Evolutionary conservation across 768 basidiomycete species (phyloP).

Genomic region (Lyophyllum atratum): DNA sequence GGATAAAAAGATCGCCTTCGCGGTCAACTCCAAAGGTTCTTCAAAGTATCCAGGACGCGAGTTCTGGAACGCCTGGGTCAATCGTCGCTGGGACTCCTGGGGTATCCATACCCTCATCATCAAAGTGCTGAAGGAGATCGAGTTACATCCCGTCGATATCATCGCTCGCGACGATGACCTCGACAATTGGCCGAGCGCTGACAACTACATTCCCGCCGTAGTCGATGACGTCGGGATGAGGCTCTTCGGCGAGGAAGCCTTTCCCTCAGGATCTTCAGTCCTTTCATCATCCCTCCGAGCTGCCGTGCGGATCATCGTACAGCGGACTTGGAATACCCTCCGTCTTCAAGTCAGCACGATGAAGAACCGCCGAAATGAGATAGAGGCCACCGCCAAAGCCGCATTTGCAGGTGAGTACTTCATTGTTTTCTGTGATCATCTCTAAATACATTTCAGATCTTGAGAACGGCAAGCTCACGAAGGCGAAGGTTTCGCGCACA

Average conservation of each 20-base stretch:
- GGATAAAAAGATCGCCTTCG: constrained; percentile 12
- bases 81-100: constrained; percentile 6
- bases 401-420: constrained; percentile 13
- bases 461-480: background rate
- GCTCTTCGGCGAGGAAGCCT: constrained; percentile 12
- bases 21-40: background rate
- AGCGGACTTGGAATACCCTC: constrained; percentile 6
- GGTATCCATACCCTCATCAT: constrained; percentile 13
- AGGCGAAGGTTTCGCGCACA: constrained; percentile 1
- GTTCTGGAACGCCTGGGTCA: constrained; percentile 14
- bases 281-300: background rate
- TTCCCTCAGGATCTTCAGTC: background rate
- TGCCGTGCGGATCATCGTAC: background rate
- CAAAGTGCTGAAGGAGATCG: background rate
- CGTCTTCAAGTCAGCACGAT: background rate
- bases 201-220: constrained; percentile 7
- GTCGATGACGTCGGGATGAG: constrained; percentile 5
- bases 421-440: background rate
- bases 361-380: background rate
- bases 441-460: background rate
- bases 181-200: constrained; percentile 8
- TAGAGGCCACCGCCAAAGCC: background rate
- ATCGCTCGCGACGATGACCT: background rate
- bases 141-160: constrained; percentile 9
- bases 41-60: constrained; percentile 13